Base-by-base conservation (phyloP, 352 stramenopile genomes). In the Pythium myriotylum region DNA sequence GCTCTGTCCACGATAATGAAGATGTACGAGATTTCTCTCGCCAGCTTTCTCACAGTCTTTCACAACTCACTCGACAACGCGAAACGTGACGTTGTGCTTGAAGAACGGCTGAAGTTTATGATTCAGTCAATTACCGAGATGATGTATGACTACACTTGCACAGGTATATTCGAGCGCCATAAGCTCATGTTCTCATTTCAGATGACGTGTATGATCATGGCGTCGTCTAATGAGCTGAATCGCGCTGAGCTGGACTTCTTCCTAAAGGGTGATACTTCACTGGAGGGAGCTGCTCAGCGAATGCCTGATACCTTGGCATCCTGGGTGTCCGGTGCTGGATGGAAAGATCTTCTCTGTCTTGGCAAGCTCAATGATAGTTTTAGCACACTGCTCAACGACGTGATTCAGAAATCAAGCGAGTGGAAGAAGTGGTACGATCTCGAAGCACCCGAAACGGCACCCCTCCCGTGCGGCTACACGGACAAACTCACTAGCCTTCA, bases 151-250 rank as follows among this genome's bases (percentile, higher is more conserved):
- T 98, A 98, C 78, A 98, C 92, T 10, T 98, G 95, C 62, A 98
- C 91, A 7, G 95, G 95, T 23, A 98, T 98, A 62, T 98, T 98
- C 47, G 95, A 98, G 80, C 84, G 91, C n/a, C 95, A 98, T 76
- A 98, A 98, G 73, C 84, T 98, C 59, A 98, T 98, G 91, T 98
- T 98, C 67, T 94, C 88, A 32, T 97, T 98, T 70, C 92, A 98
- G 70, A 97, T 98, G 86, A 97, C 94, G 14, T 97, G 89, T 67
- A 98, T 98, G 94, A 97, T 98, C 65, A 80, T 98, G 69, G 78
- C 84, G 39, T 89, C 88, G 13, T 80, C 93, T 0, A 79, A 80
- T 16, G 77, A 90, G 6, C 73, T 98, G 17, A 86, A 97, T 37
- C 84, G 88, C 1, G 61, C 70, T 0, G 87, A 98, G 57, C 83